A percentile compares a stretch with the other conserved stretches of the same genome.
Conservation (phyloP, 73 alveolate species). For the Paramecium sexaurelia region DNA sequence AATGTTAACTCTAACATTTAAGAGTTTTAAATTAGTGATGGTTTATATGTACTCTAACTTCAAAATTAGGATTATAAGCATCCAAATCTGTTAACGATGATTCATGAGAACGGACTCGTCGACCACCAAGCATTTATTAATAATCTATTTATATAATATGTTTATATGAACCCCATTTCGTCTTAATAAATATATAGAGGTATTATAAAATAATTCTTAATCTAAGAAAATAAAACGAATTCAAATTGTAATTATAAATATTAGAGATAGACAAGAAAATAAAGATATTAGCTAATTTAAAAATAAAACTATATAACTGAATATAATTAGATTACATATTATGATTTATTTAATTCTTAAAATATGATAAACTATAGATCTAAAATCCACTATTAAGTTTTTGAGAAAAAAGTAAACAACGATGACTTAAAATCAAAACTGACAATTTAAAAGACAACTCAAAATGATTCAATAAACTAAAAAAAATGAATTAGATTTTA, state of each 20-base stretch:
- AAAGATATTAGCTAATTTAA: background rate
- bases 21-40: constrained; percentile 61
- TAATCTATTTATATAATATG: background rate
- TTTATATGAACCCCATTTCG: background rate
- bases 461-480: background rate
- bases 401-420: background rate
- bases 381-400: background rate
- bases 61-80: background rate
- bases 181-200: background rate
- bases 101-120: background rate
- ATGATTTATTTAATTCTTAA: background rate
- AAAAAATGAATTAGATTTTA: background rate
- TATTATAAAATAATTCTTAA: background rate
- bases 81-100: background rate
- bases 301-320: background rate
- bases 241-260: background rate
- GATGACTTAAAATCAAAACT: background rate
- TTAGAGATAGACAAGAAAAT: background rate
- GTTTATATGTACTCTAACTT: background rate
- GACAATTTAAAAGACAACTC: background rate
- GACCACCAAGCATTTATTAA: background rate
- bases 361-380: background rate
- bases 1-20: constrained; percentile 26
- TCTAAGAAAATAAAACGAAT: background rate
- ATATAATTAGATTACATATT: background rate